phyloP scores from a whole-genome alignment of 2,329 filamentous ascomycete species.

The Allantophomopsis cytisporea region DNA sequence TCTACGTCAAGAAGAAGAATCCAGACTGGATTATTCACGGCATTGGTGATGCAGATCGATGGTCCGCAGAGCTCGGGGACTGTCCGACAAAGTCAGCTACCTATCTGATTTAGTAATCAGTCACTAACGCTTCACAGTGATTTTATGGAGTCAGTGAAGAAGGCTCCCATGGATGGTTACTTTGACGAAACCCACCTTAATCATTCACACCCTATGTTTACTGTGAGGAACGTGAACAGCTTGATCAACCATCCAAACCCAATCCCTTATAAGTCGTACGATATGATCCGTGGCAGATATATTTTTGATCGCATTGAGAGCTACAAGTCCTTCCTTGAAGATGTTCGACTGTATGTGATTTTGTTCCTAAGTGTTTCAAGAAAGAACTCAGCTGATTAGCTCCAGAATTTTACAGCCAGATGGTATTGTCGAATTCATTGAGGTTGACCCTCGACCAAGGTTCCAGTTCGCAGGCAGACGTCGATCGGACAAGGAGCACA shows the following conservation, averaged over 20 bases:
- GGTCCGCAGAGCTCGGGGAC: slow-evolving; percentile 5
- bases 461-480: background rate
- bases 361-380: no score
- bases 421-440: slow-evolving; percentile 17
- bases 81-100: background rate
- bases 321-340: slow-evolving; percentile 15
- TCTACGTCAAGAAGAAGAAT: slow-evolving; percentile 12
- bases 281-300: slow-evolving; percentile 14
- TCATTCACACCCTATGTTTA: slow-evolving; percentile 13
- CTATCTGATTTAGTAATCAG: no score
- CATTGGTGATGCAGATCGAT: slow-evolving; percentile 15
- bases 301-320: slow-evolving; percentile 15
- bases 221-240: slow-evolving; percentile 13
- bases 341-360: slow-evolving; percentile 12
- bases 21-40: slow-evolving; percentile 17
- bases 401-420: slow-evolving; percentile 13
- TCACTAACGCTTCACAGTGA: slow-evolving; percentile 6
- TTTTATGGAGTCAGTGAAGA: slow-evolving; percentile 7
- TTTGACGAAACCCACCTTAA: slow-evolving; percentile 8
- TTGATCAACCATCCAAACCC: slow-evolving; percentile 10
- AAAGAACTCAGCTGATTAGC: no score
- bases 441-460: slow-evolving; percentile 16
- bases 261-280: slow-evolving; percentile 13
- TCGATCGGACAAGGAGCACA: slow-evolving; percentile 3
- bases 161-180: slow-evolving; percentile 6